phyloP scores from a whole-genome alignment of 345 rosid species.

The Schrenkiella parvula region DNA sequence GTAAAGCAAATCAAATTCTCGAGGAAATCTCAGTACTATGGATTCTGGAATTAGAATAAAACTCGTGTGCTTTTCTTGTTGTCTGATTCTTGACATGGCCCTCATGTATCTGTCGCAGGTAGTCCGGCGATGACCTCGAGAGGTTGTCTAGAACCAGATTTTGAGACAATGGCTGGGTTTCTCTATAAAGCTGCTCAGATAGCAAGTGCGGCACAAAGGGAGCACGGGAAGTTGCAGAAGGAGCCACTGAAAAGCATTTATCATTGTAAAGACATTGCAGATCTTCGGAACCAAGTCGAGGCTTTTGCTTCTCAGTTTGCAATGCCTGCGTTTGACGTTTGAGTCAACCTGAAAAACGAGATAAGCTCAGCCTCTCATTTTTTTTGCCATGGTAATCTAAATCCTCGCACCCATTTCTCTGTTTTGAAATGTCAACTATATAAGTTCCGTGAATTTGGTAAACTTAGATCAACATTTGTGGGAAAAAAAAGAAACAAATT shows the following conservation, averaged over 20 bases:
- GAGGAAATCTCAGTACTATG: background rate
- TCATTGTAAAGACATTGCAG: conserved; percentile 59
- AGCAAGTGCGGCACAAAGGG: conserved; percentile 52
- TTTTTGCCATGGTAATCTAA: conserved; percentile 28
- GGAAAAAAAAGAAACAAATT: background rate
- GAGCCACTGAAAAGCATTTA: conserved; percentile 51
- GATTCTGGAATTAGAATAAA: background rate
- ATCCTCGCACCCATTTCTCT: conserved; percentile 13
- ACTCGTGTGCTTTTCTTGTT: background rate
- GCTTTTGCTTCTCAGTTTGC: conserved; percentile 79
- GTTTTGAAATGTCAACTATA: conserved; percentile 7
- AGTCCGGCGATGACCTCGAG: conserved; percentile 96
- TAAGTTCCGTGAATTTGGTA: background rate
- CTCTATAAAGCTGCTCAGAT: conserved; percentile 79
- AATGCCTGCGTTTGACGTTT: conserved; percentile 77
- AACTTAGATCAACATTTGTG: conserved; percentile 22
- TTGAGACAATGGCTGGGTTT: conserved; percentile 71
- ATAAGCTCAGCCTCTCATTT: conserved; percentile 5
- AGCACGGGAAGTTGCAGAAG: conserved; percentile 59
- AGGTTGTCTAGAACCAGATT: conserved; percentile 88
- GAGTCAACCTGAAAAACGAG: conserved; percentile 30
- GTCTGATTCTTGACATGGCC: background rate
- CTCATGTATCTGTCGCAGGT: conserved; percentile 40
- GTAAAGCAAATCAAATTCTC: conserved; percentile 40
- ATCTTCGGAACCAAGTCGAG: conserved; percentile 60